Conservation (phyloP, 2,329 filamentous ascomycete genomes). For the Aspergillus latus region DNA sequence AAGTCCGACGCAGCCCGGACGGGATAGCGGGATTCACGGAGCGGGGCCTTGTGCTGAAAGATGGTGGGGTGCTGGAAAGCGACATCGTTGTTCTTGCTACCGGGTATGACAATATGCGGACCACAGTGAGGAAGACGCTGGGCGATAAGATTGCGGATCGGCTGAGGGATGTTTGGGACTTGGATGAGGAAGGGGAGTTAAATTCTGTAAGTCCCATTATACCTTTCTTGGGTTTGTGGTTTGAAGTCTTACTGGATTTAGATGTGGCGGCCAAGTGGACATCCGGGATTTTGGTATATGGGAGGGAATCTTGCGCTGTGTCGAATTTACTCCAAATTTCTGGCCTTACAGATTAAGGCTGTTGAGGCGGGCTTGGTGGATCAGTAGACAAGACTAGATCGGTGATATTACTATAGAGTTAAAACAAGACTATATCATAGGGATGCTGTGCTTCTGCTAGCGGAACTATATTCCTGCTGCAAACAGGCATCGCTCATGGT, state of each 20-base stretch:
- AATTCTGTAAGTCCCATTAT: conserved; percentile 37
- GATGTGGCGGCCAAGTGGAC: conserved; percentile 59
- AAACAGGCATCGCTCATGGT: too few species aligned
- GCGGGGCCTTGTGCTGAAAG: conserved; percentile 49
- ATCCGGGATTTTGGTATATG: conserved; percentile 66
- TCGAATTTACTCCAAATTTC: conserved; percentile 57
- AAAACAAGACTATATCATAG: not conserved
- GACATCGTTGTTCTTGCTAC: conserved; percentile 66
- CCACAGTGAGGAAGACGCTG: conserved; percentile 60
- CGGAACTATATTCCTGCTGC: too few species aligned
- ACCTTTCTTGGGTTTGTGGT: too few species aligned
- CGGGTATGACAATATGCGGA: conserved; percentile 68
- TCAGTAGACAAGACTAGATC: not conserved
- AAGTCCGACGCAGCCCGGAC: conserved; percentile 57
- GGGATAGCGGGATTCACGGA: conserved; percentile 55
- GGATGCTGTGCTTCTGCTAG: too few species aligned
- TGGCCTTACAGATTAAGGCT: conserved; percentile 54
- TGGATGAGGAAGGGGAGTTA: conserved; percentile 58
- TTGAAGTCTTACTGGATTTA: not conserved
- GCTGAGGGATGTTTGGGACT: conserved; percentile 60
- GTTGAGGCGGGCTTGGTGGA: conserved; percentile 40
- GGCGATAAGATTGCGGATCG: conserved; percentile 61
- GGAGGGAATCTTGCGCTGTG: conserved; percentile 65
- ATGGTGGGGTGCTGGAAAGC: conserved; percentile 58
- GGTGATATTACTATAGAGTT: not conserved